Conservation (phyloP, 306 rosid genomes). For the Castanea mollissima region DNA sequence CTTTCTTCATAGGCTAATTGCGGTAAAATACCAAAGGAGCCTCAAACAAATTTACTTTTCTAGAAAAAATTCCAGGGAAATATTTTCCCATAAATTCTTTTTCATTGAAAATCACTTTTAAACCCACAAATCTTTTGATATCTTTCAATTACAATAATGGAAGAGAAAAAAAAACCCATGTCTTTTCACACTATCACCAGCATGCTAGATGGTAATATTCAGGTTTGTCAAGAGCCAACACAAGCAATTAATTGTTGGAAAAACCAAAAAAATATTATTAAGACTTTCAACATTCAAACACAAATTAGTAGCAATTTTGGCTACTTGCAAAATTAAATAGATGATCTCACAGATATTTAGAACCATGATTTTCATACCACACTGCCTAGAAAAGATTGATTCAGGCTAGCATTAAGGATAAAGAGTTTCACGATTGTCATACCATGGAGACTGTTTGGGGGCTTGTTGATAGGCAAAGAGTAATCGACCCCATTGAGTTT, state of each 20-base stretch:
- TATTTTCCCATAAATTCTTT: no score
- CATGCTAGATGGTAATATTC: not conserved
- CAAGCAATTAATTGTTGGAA: not conserved
- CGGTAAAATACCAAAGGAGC: not conserved
- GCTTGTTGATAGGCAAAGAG: constrained; percentile 73
- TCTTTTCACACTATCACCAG: not conserved
- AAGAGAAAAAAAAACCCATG: not conserved
- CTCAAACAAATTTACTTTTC: not conserved
- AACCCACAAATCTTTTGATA: not conserved
- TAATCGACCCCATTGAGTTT: constrained; percentile 63
- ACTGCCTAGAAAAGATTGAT: not conserved
- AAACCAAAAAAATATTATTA: not conserved
- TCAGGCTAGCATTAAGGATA: not conserved
- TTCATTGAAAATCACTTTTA: not conserved
- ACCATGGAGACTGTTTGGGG: constrained; percentile 98
- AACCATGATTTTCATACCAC: not conserved
- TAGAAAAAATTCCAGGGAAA: not conserved
- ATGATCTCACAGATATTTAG: not conserved
- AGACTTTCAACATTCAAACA: not conserved
- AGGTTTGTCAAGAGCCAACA: not conserved
- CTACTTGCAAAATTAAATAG: not conserved
- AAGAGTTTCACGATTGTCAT: constrained; percentile 21
- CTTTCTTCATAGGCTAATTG: not conserved
- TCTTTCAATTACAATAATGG: not conserved
- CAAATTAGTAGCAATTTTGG: not conserved